Percentiles rank a stretch among this genome's conserved stretches.
phyloP scores from a whole-genome alignment of 148 eudicot genomes.

The Rhododendron williamsianum region DNA sequence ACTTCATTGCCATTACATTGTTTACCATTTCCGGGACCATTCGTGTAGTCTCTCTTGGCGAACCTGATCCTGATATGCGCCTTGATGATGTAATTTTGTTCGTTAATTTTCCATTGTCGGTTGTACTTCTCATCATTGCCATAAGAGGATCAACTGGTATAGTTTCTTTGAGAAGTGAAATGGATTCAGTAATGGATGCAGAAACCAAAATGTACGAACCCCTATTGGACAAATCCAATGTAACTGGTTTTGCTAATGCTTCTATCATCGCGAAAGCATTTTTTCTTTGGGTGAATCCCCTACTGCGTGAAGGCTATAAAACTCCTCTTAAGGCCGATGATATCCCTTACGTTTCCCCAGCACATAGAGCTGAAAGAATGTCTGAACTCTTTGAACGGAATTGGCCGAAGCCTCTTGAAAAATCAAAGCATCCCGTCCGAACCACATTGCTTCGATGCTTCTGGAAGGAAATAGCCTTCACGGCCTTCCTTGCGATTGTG shows the following conservation, averaged over 20 bases:
- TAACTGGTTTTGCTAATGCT: constrained; percentile 63
- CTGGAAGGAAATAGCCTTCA: constrained; percentile 64
- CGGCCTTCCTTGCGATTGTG: constrained; percentile 69
- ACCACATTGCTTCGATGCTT: constrained; percentile 72
- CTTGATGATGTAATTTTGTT: constrained; percentile 48
- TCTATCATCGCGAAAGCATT: constrained; percentile 61
- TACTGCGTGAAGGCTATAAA: constrained; percentile 65
- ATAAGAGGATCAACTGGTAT: constrained; percentile 61
- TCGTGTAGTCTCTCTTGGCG: constrained; percentile 34
- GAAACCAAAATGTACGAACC: constrained; percentile 37
- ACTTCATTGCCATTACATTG: constrained; percentile 40
- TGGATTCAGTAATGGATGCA: constrained; percentile 18
- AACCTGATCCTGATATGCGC: constrained; percentile 21
- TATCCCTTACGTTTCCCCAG: constrained; percentile 69
- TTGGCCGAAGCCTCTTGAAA: constrained; percentile 72
- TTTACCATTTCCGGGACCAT: constrained; percentile 42
- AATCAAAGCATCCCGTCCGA: constrained; percentile 65
- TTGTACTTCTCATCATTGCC: constrained; percentile 39
- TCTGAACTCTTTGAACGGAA: constrained; percentile 59
- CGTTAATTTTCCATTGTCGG: constrained; percentile 36
- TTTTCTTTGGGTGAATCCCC: constrained; percentile 84
- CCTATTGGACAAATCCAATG: constrained; percentile 38
- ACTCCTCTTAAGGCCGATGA: constrained; percentile 55
- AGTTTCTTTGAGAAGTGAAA: constrained; percentile 22
- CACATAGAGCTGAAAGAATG: constrained; percentile 67